A percentile compares a stretch with the other conserved stretches of the same genome.
These are phyloP conservation scores for Trichomonas vaginalis DNA, from an alignment of 208 protist genomes.

Conservation along the genomic window DNA sequence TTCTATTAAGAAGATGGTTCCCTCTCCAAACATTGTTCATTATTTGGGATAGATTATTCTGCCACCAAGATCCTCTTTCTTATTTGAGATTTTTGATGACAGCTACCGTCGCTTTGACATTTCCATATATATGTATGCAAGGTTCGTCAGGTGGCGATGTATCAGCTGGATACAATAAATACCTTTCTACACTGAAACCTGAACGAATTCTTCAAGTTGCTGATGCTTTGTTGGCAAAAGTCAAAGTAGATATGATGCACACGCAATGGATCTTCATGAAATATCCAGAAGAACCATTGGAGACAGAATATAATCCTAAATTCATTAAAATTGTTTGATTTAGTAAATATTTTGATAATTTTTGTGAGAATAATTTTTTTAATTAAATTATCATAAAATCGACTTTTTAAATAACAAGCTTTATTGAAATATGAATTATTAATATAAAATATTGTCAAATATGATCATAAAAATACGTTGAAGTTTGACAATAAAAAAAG, in stretches of 20 bases:
- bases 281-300: background rate
- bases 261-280: background rate
- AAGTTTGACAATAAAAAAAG: too few species aligned
- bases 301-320: background rate
- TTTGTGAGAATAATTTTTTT: too few species aligned
- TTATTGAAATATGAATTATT: too few species aligned
- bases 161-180: background rate
- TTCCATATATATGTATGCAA: background rate
- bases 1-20: background rate
- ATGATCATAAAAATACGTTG: too few species aligned
- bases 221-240: background rate
- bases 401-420: too few species aligned
- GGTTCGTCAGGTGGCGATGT: background rate
- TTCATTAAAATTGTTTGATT: background rate
- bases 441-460: too few species aligned
- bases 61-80: background rate
- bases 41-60: background rate
- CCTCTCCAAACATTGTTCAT: background rate
- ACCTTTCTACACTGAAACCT: background rate
- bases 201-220: background rate
- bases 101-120: background rate
- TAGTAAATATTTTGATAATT: too few species aligned
- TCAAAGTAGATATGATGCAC: background rate
- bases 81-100: background rate
- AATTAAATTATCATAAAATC: too few species aligned